Percentiles rank a stretch among this genome's conserved stretches.
Evolutionary conservation across 2,329 filamentous ascomycete species (phyloP).

Genomic region (Pseudocercospora vitis): DNA sequence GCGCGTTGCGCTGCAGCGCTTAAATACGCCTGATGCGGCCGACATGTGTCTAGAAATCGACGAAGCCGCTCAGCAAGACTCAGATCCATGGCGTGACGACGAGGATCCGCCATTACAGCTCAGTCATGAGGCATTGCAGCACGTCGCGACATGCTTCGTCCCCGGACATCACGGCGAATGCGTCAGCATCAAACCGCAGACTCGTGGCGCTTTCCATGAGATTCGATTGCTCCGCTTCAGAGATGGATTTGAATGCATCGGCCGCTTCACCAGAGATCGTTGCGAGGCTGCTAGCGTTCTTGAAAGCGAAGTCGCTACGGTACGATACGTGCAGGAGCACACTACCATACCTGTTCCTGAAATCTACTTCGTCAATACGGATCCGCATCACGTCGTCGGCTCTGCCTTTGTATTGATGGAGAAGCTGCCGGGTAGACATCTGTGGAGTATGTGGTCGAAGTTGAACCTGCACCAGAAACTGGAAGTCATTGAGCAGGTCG

Average conservation of each 20-base stretch:
- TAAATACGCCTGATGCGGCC: no score
- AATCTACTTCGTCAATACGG: conserved; percentile 18
- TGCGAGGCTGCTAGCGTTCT: not conserved
- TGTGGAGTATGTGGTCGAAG: conserved; percentile 12
- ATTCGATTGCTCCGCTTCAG: conserved; percentile 13
- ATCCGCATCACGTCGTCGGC: conserved; percentile 20
- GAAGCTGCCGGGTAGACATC: conserved; percentile 9
- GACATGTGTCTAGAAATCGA: no score
- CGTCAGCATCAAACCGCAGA: not conserved
- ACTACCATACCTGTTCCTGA: conserved; percentile 21
- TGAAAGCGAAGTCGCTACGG: conserved; percentile 20
- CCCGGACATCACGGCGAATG: not conserved
- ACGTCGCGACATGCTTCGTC: not conserved
- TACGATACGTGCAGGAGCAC: conserved; percentile 15
- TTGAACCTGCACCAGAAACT: conserved; percentile 12
- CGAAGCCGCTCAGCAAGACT: no score
- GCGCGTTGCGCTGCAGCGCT: no score
- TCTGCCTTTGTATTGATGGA: conserved; percentile 23
- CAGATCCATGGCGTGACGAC: not conserved
- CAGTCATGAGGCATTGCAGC: not conserved
- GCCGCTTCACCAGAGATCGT: conserved; percentile 16
- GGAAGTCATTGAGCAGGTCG: conserved; percentile 12
- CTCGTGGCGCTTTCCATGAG: conserved; percentile 6
- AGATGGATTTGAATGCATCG: conserved; percentile 25
- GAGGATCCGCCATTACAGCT: not conserved